These are phyloP conservation scores for Ophiosphaerella narmari DNA, from an alignment of 2,329 filamentous ascomycete genomes.

Conservation along the genomic window DNA sequence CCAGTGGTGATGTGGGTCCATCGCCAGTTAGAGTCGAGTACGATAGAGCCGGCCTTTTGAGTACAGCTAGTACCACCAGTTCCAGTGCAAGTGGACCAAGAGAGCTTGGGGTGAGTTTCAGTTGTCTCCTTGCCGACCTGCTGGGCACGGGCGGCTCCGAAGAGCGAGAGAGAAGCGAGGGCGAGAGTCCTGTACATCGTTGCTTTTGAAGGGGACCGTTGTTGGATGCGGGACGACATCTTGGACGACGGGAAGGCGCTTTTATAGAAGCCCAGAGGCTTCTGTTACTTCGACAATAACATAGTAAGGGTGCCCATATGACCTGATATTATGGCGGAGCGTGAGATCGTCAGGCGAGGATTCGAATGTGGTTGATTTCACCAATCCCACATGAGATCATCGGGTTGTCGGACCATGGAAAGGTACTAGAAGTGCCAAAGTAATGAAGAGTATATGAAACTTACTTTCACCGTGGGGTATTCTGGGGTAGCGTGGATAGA, in stretches of 20 bases:
- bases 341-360: constrained; percentile 19
- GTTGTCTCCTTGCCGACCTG: constrained; percentile 47
- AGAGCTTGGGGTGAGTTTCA: constrained; percentile 50
- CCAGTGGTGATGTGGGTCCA: constrained; percentile 53
- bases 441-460: constrained; percentile 45
- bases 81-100: constrained; percentile 48
- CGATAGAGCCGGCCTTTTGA: constrained; percentile 42
- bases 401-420: constrained; percentile 38
- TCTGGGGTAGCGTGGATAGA: constrained; percentile 40
- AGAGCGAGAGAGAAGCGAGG: constrained; percentile 47
- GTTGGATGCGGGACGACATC: constrained; percentile 30
- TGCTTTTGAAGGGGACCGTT: constrained; percentile 32
- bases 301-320: constrained; percentile 20
- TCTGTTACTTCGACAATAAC: constrained; percentile 13
- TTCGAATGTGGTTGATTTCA: constrained; percentile 16
- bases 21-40: constrained; percentile 57
- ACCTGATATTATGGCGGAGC: constrained; percentile 22
- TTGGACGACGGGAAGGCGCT: constrained; percentile 9
- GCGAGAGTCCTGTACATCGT: constrained; percentile 48
- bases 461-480: constrained; percentile 34
- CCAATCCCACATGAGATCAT: constrained; percentile 28
- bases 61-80: constrained; percentile 47
- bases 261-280: constrained; percentile 30
- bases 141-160: constrained; percentile 48
- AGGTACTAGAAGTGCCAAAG: constrained; percentile 20